Evolutionary conservation across 2,329 filamentous ascomycete species (phyloP).

Genomic region (Purpureocillium lavendulum): DNA sequence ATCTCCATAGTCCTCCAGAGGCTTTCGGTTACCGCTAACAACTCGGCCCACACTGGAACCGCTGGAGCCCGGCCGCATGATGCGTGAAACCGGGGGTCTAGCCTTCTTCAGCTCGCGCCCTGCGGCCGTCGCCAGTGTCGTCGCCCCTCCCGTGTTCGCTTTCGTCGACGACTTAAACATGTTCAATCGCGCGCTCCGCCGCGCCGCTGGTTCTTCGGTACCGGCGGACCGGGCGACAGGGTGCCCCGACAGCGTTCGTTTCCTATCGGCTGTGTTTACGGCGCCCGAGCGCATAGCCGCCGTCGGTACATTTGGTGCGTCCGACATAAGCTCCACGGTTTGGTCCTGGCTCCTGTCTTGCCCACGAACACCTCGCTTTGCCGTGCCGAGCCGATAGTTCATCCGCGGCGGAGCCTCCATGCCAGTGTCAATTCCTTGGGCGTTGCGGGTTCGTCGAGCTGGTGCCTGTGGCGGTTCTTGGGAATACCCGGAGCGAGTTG

Average conservation of each 20-base stretch:
- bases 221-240: slow-evolving; percentile 44
- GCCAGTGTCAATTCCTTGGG: slow-evolving; percentile 41
- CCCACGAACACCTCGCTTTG: slow-evolving; percentile 28
- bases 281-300: slow-evolving; percentile 26
- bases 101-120: slow-evolving; percentile 73
- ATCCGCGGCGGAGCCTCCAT: slow-evolving; percentile 56
- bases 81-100: slow-evolving; percentile 60
- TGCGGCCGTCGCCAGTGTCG: slow-evolving; percentile 50
- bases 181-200: slow-evolving; percentile 64
- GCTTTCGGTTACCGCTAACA: slow-evolving; percentile 85
- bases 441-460: slow-evolving; percentile 42
- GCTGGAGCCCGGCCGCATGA: slow-evolving; percentile 58
- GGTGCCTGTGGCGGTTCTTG: slow-evolving; percentile 45
- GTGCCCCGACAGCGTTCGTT: slow-evolving; percentile 88
- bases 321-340: slow-evolving; percentile 29
- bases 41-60: slow-evolving; percentile 71
- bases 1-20: slow-evolving; percentile 58
- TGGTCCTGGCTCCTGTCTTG: slow-evolving; percentile 22
- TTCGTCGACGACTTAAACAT: slow-evolving; percentile 63
- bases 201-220: slow-evolving; percentile 49
- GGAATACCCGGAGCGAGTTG: slow-evolving; percentile 13
- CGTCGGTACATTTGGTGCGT: slow-evolving; percentile 27
- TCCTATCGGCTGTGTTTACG: slow-evolving; percentile 55
- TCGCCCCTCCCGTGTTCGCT: slow-evolving; percentile 43
- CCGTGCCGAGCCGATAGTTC: slow-evolving; percentile 43